Evolutionary conservation across 805 yeast species (phyloP).

Genomic region (Candida palmyrensis): DNA sequence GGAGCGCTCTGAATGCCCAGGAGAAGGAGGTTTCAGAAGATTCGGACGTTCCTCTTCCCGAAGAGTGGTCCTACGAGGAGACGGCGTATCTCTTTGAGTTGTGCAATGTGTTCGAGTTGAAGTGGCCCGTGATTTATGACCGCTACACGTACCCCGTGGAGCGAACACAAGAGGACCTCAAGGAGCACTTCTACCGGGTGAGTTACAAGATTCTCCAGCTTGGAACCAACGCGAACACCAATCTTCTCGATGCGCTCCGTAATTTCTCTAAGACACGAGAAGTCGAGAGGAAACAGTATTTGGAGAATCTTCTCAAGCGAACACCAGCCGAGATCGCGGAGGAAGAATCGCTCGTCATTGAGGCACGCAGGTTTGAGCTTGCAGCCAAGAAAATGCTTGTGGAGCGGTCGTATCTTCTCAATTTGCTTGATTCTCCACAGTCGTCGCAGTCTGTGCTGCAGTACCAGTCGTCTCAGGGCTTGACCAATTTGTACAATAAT

Average conservation of each 20-base stretch:
- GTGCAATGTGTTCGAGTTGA: conserved; percentile 54
- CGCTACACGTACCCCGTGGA: conserved; percentile 35
- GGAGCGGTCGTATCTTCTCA: conserved; percentile 76
- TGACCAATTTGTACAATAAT: conserved; percentile 78
- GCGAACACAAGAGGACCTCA: conserved; percentile 71
- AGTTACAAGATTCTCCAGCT: conserved; percentile 48
- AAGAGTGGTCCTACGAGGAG: conserved; percentile 71
- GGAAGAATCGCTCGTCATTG: conserved; percentile 90
- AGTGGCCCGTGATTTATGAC: conserved; percentile 66
- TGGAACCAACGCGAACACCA: conserved; percentile 36
- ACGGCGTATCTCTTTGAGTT: conserved; percentile 73
- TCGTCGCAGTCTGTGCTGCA: conserved; percentile 68
- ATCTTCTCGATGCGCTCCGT: conserved; percentile 54
- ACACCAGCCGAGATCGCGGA: conserved; percentile 97
- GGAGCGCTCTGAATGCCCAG: conserved; percentile 16
- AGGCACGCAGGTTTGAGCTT: conserved; percentile 86
- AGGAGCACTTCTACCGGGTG: conserved; percentile 72
- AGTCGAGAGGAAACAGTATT: conserved; percentile 70
- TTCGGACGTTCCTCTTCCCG: conserved; percentile 26
- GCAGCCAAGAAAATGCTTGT: conserved; percentile 83
- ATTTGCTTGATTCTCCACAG: conserved; percentile 84
- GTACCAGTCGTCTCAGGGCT: conserved; percentile 80
- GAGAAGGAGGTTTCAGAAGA: conserved; percentile 26
- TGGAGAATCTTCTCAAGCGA: conserved; percentile 70
- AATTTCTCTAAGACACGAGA: conserved; percentile 69